Conservation (phyloP, 306 rosid genomes). For the Lathyrus aphaca region DNA sequence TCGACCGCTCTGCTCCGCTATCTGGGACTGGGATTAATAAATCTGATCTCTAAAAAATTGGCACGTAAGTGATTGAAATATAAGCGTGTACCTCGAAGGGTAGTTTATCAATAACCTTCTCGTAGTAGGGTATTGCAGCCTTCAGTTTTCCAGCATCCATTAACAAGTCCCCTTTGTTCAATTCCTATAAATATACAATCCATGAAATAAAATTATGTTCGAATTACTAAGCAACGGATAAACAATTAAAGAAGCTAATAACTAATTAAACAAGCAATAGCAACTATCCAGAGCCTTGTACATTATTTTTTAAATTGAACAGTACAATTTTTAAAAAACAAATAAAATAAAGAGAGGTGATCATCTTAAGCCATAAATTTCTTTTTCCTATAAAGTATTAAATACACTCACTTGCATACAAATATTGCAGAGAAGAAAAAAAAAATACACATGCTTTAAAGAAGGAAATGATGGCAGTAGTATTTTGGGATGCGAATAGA, state of each 20-base stretch:
- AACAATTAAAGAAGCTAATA: conserved; percentile 25
- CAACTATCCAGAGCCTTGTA: not conserved
- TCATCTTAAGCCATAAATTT: not conserved
- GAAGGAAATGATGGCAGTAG: conserved; percentile 4
- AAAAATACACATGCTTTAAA: not conserved
- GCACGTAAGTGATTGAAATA: conserved; percentile 9
- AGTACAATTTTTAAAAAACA: not conserved
- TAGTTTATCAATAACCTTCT: conserved; percentile 72
- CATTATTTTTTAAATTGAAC: not conserved
- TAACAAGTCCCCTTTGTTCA: conserved; percentile 76
- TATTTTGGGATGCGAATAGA: conserved; percentile 1
- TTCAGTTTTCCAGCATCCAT: conserved; percentile 72
- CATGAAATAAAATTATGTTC: conserved; percentile 3
- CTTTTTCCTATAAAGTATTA: not conserved
- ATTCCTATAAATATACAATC: conserved; percentile 47
- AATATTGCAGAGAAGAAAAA: conserved; percentile 20
- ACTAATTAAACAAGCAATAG: conserved; percentile 2
- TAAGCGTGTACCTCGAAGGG: conserved; percentile 66
- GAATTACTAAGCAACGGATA: conserved; percentile 5
- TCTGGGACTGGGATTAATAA: no score
- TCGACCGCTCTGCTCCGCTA: no score
- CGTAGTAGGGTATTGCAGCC: conserved; percentile 71
- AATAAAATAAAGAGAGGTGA: no score
- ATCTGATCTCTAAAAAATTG: no score
- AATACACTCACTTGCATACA: conserved; percentile 18